Evolutionary conservation across 1,139 yeast species (phyloP).

Genomic region (Blastobotrys elegans): DNA sequence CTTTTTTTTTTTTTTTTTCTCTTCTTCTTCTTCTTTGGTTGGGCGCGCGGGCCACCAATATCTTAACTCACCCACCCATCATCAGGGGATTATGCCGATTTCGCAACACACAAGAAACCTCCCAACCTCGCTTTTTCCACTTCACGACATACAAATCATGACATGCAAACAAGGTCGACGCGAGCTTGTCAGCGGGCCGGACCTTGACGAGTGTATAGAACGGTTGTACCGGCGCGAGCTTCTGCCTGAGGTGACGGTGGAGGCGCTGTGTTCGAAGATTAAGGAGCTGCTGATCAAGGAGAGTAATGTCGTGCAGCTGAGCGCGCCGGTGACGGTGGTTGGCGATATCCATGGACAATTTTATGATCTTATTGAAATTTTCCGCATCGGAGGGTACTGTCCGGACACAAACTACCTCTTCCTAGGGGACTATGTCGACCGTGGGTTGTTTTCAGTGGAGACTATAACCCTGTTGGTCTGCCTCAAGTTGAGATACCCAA

Average conservation of each 20-base stretch:
- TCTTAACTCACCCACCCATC: too few relatives aligned
- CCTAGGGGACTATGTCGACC: conserved; percentile 89
- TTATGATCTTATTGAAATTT: conserved; percentile 87
- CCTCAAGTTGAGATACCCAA: conserved; percentile 80
- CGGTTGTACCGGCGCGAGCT: conserved; percentile 57
- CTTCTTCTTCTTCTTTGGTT: too few relatives aligned
- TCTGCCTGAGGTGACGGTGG: conserved; percentile 63
- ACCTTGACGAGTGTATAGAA: conserved; percentile 64
- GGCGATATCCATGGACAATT: conserved; percentile 99
- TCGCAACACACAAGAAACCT: too few relatives aligned
- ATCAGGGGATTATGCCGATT: too few relatives aligned
- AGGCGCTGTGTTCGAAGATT: conserved; percentile 59
- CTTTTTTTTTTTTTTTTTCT: not conserved
- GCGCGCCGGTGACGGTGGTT: conserved; percentile 90
- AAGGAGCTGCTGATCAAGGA: conserved; percentile 74
- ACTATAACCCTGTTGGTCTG: conserved; percentile 83
- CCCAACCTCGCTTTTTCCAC: too few relatives aligned
- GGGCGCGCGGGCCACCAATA: too few relatives aligned
- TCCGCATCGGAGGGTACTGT: conserved; percentile 86
- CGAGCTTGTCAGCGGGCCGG: conserved; percentile 30
- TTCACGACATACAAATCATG: too few relatives aligned
- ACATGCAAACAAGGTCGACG: too few relatives aligned
- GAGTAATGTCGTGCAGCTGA: conserved; percentile 77
- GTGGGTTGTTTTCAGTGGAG: conserved; percentile 86
- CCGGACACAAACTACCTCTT: conserved; percentile 92